Conservation (phyloP, 768 basidiomycete genomes). For the Leucocoprinus leucothites region DNA sequence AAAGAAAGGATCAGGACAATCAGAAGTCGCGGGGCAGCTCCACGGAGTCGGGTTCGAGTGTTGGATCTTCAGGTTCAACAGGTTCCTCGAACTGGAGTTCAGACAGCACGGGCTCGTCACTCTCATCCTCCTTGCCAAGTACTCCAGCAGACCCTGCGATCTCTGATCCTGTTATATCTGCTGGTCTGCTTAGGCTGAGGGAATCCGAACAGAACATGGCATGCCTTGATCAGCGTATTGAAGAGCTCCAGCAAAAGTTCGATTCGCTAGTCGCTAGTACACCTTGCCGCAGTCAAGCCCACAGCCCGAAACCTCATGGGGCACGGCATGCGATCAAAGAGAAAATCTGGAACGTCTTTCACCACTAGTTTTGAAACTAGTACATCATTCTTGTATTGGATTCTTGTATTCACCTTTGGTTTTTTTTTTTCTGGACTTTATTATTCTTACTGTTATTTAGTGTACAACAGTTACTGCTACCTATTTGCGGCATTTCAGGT, state of each 20-base stretch:
- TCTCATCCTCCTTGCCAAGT: not conserved
- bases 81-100: not conserved
- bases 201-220: constrained; percentile 8
- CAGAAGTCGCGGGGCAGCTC: not conserved
- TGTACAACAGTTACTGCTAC: too few relatives aligned
- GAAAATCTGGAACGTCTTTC: constrained; percentile 4
- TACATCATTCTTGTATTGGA: not conserved
- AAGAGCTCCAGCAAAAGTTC: constrained; percentile 7
- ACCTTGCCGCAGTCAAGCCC: not conserved
- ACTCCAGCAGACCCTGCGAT: constrained; percentile 4
- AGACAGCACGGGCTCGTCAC: not conserved
- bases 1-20: not conserved
- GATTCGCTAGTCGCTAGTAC: not conserved
- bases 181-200: constrained; percentile 1
- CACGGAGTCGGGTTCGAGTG: not conserved
- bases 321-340: constrained; percentile 7
- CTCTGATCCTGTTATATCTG: not conserved
- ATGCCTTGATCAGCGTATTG: constrained; percentile 1
- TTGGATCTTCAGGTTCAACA: not conserved
- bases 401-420: not conserved
- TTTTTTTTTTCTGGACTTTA: too few relatives aligned
- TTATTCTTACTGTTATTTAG: too few relatives aligned
- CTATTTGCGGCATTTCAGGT: too few relatives aligned
- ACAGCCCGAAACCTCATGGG: not conserved
- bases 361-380: not conserved